Base-by-base conservation (phyloP, 1,284 basidiomycete genomes). In the Rhodotorula sp. region DNA sequence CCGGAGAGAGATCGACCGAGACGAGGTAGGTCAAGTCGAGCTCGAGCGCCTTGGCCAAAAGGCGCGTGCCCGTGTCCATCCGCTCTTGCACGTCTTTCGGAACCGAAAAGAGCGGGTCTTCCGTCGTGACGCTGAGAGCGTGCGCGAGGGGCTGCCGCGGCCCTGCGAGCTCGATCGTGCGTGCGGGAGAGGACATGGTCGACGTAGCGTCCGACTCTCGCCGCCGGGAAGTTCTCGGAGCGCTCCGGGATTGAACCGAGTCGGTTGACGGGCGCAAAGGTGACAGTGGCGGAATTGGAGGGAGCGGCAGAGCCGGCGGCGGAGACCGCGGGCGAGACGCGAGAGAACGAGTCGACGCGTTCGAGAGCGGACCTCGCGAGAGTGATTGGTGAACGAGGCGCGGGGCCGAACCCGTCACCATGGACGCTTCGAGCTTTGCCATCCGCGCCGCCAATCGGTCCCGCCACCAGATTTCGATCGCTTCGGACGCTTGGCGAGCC, bases 11-110 rank as follows among this genome's bases (percentile, higher is more conserved):
- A 60, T 77, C 75, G 58, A 77, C 64, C 18, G 71, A 53, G 56
- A 72, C 71, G 45, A 79, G 70, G 67, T 78, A 78, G 33, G 76
- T 74, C 46, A 79, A 69, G 6, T 76, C 73, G 37, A 79, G 71
- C 17, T 72, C 72, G 37, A 79, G 71, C 6, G 74, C 70, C 45
- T 74, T 70, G 22, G 64, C 71, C 56, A 78, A 67, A 61, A 76
- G 64, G 24, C 70, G 63, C 20, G 70, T 75, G 6, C 77, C 76
- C 37, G 74, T 69, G 63, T 78, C 76, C 62, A 78, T 77, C 12
- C 72, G 64, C 55, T 77, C 77, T 44, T 76, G 76, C 62, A 72
- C 66, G 15, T 77, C 77, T 18, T 69, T 62, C 22, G 68, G 72
- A 1, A 75, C 44, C 37, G 66, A 60, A 1, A 71, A 67, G 44